Evolutionary conservation across 768 basidiomycete genomes (phyloP).

Genomic region (Filobasidium wieringae): DNA sequence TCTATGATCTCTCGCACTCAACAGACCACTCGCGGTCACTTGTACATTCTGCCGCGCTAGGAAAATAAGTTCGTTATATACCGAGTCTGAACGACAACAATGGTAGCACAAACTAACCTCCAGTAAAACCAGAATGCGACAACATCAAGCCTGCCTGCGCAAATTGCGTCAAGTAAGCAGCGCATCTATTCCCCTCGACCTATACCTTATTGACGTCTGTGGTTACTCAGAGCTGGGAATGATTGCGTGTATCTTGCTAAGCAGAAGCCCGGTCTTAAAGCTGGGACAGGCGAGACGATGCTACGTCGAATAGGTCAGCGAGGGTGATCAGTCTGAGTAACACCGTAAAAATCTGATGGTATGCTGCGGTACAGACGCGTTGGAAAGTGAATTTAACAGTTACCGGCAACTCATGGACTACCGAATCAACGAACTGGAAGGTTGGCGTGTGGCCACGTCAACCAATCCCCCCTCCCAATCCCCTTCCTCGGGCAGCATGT

Average conservation of each 20-base stretch:
- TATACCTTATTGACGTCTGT: neutral
- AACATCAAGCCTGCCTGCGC: slow-evolving; percentile 10
- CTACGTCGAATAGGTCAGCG: slow-evolving; percentile 22
- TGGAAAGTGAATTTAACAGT: slow-evolving; percentile 1
- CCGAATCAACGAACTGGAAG: slow-evolving; percentile 24
- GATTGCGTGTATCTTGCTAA: slow-evolving; percentile 32
- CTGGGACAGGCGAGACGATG: slow-evolving; percentile 33
- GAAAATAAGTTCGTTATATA: slow-evolving; percentile 8
- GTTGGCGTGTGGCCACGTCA: slow-evolving; percentile 7
- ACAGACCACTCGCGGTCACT: slow-evolving; percentile 9
- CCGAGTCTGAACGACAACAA: too few species aligned
- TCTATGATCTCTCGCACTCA: neutral
- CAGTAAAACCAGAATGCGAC: slow-evolving; percentile 13
- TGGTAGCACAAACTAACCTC: neutral
- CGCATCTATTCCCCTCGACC: neutral
- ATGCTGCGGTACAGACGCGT: neutral
- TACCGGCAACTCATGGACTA: slow-evolving; percentile 12
- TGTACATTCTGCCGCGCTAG: slow-evolving; percentile 11
- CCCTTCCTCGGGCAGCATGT: too few species aligned
- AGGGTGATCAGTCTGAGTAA: too few species aligned
- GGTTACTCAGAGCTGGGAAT: slow-evolving; percentile 18
- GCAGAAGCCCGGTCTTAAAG: slow-evolving; percentile 32
- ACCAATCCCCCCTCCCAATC: too few species aligned
- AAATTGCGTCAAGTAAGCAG: slow-evolving; percentile 12
- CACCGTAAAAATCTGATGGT: neutral